Percentiles rank a stretch among this genome's conserved stretches.
phyloP scores from a whole-genome alignment of 352 stramenopile species.

The Phytophthora sojae region DNA sequence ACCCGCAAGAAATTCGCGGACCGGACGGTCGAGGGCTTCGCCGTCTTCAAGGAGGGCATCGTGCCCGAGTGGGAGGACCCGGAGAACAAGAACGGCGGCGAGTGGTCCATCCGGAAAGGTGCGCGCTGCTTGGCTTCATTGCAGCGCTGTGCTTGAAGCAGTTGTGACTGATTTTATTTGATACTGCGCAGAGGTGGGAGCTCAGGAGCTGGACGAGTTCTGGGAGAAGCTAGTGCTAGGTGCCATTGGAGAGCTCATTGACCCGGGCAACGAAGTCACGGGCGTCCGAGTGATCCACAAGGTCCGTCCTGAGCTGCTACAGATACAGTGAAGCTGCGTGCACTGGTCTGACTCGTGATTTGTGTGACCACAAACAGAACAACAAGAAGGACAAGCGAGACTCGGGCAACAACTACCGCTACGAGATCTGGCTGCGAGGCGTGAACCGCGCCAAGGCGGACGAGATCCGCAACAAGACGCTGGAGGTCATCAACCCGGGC shows the following conservation, averaged over 20 bases:
- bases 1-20: constrained; percentile 92
- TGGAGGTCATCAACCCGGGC: constrained; percentile 74
- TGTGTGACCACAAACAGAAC: constrained; percentile 54
- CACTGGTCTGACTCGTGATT: background rate
- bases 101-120: constrained; percentile 90
- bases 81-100: constrained; percentile 88
- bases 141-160: background rate
- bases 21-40: constrained; percentile 94
- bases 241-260: constrained; percentile 91
- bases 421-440: constrained; percentile 85
- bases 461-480: constrained; percentile 76
- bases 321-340: background rate
- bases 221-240: constrained; percentile 92
- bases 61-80: constrained; percentile 91
- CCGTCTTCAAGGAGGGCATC: constrained; percentile 92
- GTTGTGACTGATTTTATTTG: constrained; percentile 2
- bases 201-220: constrained; percentile 84
- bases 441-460: constrained; percentile 67
- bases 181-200: constrained; percentile 59
- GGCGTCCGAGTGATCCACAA: constrained; percentile 93
- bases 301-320: constrained; percentile 37
- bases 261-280: constrained; percentile 89
- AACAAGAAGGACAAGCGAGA: constrained; percentile 91
- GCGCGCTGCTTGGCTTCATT: background rate
- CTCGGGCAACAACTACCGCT: constrained; percentile 85